Base-by-base conservation (phyloP, 179 eudicot species). In the Heliamphora pulchella region DNA sequence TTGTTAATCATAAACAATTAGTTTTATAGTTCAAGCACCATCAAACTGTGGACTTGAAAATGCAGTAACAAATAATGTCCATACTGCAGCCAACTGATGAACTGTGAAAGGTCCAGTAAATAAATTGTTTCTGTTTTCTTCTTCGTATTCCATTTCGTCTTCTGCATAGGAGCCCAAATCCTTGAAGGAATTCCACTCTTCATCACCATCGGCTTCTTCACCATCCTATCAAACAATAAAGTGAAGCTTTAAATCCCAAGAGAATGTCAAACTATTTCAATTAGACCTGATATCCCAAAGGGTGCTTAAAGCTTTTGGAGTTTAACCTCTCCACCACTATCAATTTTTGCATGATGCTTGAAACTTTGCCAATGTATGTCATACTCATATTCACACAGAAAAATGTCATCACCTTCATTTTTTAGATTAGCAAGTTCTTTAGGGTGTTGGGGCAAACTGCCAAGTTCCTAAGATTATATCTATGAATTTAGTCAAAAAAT, bases 341-440 rank as follows among this genome's bases (percentile, higher is more conserved):
- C 91, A 59, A 91, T 87, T 69, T 96, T 97, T 2, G 96, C 95
- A 71, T 91, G 90, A 51, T 97, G 90, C 87, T 96, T 96, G 91
- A 96, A 96, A 82, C 91, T 92, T 79, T 90, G 93, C 92, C 96
- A 91, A 14, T 79, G 89, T 58, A 87, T 82, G 80, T 96, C 99
- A 80, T 96, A 96, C 71, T 94, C 98, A 76, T 96, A 96, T 78
- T 96, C 99, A 76, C 98, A 96, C 53, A 96, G 85, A 72, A 96
- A 96, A 76, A 94, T 91, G 84, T 96, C 99, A 86, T 96, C 99
- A 70, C 99, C 98, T 84, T 91, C 97, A 80, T 90, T 89, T 65
- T 74, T 80, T 61, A 96, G 94, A 78, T 87, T 90, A 50, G 88
- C 64, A 80, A 83, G 94, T 82, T 92, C 97, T 84, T 85, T 92